phyloP scores from a whole-genome alignment of 2,329 filamentous ascomycete genomes.

The Whalleya microplaca region DNA sequence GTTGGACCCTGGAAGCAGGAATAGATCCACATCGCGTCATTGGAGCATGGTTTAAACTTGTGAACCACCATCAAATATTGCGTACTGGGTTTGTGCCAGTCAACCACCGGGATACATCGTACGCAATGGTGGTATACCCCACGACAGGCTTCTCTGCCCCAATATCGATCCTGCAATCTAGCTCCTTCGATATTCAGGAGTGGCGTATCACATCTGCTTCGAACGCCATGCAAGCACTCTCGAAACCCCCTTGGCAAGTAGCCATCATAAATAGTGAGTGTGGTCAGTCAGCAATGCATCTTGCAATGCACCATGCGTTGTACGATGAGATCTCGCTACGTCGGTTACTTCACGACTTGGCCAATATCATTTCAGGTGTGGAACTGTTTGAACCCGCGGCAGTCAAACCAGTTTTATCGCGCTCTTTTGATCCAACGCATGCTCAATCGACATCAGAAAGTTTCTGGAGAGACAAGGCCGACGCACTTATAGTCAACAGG shows the following conservation, averaged over 20 bases:
- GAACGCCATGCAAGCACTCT: slow-evolving; percentile 47
- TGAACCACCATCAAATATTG: slow-evolving; percentile 68
- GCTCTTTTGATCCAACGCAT: slow-evolving; percentile 44
- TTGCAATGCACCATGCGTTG: slow-evolving; percentile 75
- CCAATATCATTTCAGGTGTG: slow-evolving; percentile 30
- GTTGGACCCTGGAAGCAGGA: slow-evolving; percentile 51
- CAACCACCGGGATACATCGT: slow-evolving; percentile 63
- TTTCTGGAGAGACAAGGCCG: slow-evolving; percentile 68
- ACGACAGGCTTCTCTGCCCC: slow-evolving; percentile 16
- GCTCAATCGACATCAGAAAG: slow-evolving; percentile 38
- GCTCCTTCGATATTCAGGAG: slow-evolving; percentile 35
- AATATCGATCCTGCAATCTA: slow-evolving; percentile 21
- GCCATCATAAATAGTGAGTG: slow-evolving; percentile 45
- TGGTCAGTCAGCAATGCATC: slow-evolving; percentile 41
- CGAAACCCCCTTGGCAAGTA: slow-evolving; percentile 67
- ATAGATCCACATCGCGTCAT: slow-evolving; percentile 48
- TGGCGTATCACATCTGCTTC: slow-evolving; percentile 43
- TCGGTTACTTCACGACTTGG: slow-evolving; percentile 65
- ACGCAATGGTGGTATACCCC: slow-evolving; percentile 73
- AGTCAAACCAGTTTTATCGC: slow-evolving; percentile 44
- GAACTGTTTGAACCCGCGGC: slow-evolving; percentile 2
- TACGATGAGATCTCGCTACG: slow-evolving; percentile 82
- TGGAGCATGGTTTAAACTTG: slow-evolving; percentile 62
- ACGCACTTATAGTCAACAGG: slow-evolving; percentile 61
- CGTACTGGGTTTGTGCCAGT: slow-evolving; percentile 73